These are phyloP conservation scores for Parathielavia appendiculata DNA, from an alignment of 495 filamentous ascomycete species.

Conservation along the genomic window DNA sequence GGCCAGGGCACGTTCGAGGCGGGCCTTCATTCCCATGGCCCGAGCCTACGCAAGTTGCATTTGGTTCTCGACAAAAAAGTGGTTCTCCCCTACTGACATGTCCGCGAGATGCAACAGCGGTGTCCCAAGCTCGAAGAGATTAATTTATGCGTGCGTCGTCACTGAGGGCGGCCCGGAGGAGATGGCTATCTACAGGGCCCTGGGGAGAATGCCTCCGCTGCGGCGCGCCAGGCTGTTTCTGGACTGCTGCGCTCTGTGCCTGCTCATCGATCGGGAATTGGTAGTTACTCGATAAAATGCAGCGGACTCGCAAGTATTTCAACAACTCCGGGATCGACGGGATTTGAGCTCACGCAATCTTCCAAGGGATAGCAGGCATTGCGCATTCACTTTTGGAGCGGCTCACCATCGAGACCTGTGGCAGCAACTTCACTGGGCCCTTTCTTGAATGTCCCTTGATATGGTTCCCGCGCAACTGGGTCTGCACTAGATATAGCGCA, in stretches of 20 bases:
- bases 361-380: neutral
- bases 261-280: too few relatives aligned
- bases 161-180: constrained; percentile 1
- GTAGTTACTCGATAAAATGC: too few relatives aligned
- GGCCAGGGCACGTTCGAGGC: neutral
- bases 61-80: neutral
- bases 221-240: neutral
- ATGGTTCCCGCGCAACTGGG: neutral
- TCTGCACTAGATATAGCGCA: neutral
- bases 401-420: neutral
- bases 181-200: neutral
- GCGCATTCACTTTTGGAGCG: neutral
- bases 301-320: neutral
- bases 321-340: neutral
- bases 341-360: neutral
- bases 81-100: neutral
- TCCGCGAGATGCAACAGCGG: neutral
- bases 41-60: neutral
- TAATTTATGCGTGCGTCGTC: neutral
- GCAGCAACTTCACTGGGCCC: too few relatives aligned
- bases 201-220: neutral
- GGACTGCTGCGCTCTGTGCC: neutral
- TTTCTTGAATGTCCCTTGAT: too few relatives aligned
- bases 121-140: neutral
- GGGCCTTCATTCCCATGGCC: neutral